Base-by-base conservation (phyloP, 2,329 filamentous ascomycete species). In the Microsporum audouinii region DNA sequence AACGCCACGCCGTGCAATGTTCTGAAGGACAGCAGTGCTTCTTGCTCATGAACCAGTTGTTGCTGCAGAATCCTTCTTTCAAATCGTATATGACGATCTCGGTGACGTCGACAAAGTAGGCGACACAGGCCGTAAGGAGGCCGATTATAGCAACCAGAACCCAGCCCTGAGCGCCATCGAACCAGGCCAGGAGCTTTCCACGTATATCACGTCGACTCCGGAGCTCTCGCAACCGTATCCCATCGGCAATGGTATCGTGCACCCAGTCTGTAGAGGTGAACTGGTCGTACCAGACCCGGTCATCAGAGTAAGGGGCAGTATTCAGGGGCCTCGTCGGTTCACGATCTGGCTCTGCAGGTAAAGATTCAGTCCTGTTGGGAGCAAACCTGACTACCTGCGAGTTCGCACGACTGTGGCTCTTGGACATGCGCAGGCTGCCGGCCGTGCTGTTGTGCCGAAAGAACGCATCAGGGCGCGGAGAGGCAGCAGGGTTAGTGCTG, bases 241-340 rank as follows among this genome's bases (percentile, higher is more conserved):
- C 90, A 75, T 97, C 94, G 69, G 91, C 89, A 67, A 99, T 96
- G 72, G 88, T 91, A 74, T 99, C 94, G 71, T 96, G 92, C 0
- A 99, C 91, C 94, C 94, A 99, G 73, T 99, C 92, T 60, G 90
- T 96, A 5, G 89, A 95, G 4, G 91, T 96, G 70, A 96, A 96
- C 75, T 99, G 94, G 77, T 99, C 94, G 75, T 97, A 97, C 94
- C 94, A 97, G 7, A 95, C 88, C 63, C 94, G 86, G 67, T 97
- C 91, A 70, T 96, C 89, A 58, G 86, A 78, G 67, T 84, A 86
- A 7, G 88, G 75, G 3, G 84, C 86, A 38, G 80, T 77, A 68
- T 86, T 88, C 31, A 39, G 55, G 2, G 36, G 36, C 34, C 63
- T 61, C 10, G 61, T 57, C 6, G 51, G 87, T 8, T 86, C 87